Conservation (phyloP, 2,329 filamentous ascomycete genomes). For the Penicillium crustosum region DNA sequence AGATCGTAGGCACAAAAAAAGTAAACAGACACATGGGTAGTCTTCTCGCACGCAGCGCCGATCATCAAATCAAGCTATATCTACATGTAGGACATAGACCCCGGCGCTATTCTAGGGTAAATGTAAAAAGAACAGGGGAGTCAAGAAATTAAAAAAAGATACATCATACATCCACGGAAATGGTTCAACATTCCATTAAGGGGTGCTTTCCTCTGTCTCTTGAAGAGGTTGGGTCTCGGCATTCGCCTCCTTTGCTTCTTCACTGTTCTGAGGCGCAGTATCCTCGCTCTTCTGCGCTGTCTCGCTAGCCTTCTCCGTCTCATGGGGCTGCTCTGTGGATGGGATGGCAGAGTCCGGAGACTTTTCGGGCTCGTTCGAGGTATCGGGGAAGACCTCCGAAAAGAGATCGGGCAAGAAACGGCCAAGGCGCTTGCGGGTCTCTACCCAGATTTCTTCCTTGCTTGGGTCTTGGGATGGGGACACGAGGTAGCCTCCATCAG, state of each 20-base stretch:
- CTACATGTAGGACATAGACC: slow-evolving; percentile 15
- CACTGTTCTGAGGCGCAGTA: background rate
- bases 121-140: slow-evolving; percentile 10
- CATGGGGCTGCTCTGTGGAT: slow-evolving; percentile 20
- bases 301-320: slow-evolving; percentile 17
- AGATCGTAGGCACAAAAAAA: background rate
- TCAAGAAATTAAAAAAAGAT: slow-evolving; percentile 1
- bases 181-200: slow-evolving; percentile 2
- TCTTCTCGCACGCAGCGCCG: slow-evolving; percentile 3
- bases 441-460: slow-evolving; percentile 58
- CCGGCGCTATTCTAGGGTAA: slow-evolving; percentile 19
- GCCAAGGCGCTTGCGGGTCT: slow-evolving; percentile 61
- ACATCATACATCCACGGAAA: background rate
- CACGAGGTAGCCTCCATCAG: slow-evolving; percentile 79
- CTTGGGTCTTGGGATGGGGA: slow-evolving; percentile 57
- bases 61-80: slow-evolving; percentile 17
- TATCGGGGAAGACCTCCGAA: slow-evolving; percentile 56
- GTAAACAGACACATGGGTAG: background rate
- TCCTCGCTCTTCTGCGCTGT: slow-evolving; percentile 17
- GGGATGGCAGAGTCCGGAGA: slow-evolving; percentile 18
- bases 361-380: slow-evolving; percentile 21
- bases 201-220: slow-evolving; percentile 1
- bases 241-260: slow-evolving; percentile 2
- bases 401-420: slow-evolving; percentile 62
- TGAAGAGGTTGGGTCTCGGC: slow-evolving; percentile 3